These are phyloP conservation scores for Amoeboaphelidium occidentale DNA, from an alignment of 371 early-diverging fungal species.

Conservation along the genomic window DNA sequence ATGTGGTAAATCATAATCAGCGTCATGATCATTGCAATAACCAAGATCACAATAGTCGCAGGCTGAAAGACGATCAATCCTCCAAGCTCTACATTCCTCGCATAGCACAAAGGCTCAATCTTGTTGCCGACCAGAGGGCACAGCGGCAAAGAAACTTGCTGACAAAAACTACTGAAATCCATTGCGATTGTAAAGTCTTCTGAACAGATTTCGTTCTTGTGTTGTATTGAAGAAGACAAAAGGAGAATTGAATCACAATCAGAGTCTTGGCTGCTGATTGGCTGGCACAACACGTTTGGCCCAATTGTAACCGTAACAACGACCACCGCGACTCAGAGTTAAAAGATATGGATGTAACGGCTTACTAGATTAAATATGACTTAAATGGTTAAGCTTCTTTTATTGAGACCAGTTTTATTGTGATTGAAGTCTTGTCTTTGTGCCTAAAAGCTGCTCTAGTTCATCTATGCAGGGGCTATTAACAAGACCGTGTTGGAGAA, in stretches of 20 bases:
- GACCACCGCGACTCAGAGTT: too few relatives aligned
- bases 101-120: slow-evolving; percentile 73
- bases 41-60: slow-evolving; percentile 57
- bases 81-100: slow-evolving; percentile 56
- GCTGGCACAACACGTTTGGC: too few relatives aligned
- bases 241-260: too few relatives aligned
- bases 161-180: slow-evolving; percentile 52
- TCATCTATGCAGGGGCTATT: neutral
- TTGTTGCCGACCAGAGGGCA: slow-evolving; percentile 68
- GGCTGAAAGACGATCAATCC: slow-evolving; percentile 65
- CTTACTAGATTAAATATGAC: too few relatives aligned
- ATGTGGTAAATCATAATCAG: slow-evolving; percentile 90
- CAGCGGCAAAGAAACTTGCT: slow-evolving; percentile 46
- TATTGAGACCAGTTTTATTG: too few relatives aligned
- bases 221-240: neutral
- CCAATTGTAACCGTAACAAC: too few relatives aligned
- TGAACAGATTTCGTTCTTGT: neutral
- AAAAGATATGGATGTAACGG: too few relatives aligned
- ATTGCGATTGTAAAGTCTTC: neutral
- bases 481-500: neutral
- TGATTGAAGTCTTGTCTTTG: too few relatives aligned
- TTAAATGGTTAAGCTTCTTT: too few relatives aligned
- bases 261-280: too few relatives aligned
- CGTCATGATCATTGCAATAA: slow-evolving; percentile 81
- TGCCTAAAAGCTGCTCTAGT: neutral